Evolutionary conservation across 2,329 filamentous ascomycete genomes (phyloP).

Genomic region (Sarocladium strictum): DNA sequence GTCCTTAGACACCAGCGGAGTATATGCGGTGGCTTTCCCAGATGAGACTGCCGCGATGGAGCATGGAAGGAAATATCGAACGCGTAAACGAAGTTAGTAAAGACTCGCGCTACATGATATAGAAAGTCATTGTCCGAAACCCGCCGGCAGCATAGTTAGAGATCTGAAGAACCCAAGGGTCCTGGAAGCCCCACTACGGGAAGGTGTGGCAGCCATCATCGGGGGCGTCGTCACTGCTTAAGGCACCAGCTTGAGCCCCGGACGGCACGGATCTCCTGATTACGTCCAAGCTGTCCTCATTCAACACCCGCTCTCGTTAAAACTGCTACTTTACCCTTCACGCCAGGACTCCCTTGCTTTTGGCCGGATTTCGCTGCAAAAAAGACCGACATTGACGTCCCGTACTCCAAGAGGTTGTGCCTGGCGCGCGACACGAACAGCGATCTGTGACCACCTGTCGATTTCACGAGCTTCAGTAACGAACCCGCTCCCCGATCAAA

Average conservation of each 20-base stretch:
- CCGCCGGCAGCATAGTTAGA: no score
- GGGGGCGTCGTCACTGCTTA: conserved; percentile 5
- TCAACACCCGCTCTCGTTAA: background rate
- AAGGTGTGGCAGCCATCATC: background rate
- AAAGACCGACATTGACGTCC: background rate
- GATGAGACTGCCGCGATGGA: no score
- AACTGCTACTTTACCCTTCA: background rate
- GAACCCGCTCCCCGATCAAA: background rate
- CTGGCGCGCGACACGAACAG: background rate
- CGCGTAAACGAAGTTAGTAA: no score
- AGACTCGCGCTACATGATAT: no score
- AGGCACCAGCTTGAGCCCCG: background rate
- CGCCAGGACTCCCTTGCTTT: background rate
- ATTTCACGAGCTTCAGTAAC: background rate
- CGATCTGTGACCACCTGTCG: background rate
- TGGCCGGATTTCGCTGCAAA: no score
- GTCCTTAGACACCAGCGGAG: no score
- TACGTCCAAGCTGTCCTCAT: background rate
- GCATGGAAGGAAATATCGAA: no score
- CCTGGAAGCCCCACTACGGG: conserved; percentile 3
- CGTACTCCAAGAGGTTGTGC: background rate
- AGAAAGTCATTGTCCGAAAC: no score
- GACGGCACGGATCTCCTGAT: background rate
- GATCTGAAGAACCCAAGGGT: background rate
- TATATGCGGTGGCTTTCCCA: no score